These are phyloP conservation scores for Fusarium sp. DNA, from an alignment of 2,329 filamentous ascomycete genomes.

Conservation along the genomic window DNA sequence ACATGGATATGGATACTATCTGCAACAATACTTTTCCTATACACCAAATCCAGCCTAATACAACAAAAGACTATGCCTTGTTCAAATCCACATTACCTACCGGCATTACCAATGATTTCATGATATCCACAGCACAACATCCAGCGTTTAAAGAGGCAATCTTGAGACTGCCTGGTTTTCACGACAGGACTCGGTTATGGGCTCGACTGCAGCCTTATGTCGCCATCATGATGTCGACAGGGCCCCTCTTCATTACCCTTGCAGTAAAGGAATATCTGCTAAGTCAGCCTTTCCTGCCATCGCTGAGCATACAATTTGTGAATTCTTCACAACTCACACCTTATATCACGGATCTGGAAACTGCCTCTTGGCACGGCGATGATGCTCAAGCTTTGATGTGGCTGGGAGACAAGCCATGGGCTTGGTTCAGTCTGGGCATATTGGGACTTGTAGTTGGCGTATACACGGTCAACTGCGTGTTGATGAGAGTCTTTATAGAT, in stretches of 20 bases:
- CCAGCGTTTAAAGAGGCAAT: neutral
- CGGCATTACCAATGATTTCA: neutral
- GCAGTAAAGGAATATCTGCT: neutral
- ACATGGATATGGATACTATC: neutral
- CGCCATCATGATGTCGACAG: neutral
- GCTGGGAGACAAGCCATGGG: neutral
- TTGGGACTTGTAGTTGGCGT: neutral
- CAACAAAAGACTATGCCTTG: neutral
- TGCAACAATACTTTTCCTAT: neutral
- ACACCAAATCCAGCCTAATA: neutral
- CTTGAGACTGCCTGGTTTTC: neutral
- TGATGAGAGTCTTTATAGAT: neutral
- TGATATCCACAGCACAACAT: neutral
- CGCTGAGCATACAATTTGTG: neutral
- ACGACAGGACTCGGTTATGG: neutral
- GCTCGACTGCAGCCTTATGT: neutral
- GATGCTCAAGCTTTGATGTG: neutral
- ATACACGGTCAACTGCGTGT: neutral
- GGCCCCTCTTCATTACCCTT: neutral
- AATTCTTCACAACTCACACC: neutral
- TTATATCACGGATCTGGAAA: neutral
- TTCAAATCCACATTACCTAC: slow-evolving; percentile 1
- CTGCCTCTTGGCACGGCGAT: neutral
- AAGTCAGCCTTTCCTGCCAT: neutral
- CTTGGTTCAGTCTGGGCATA: neutral